A percentile compares a stretch with the other conserved stretches of the same genome.
Conservation (phyloP, 352 stramenopile genomes). For the Phytophthora rubi region DNA sequence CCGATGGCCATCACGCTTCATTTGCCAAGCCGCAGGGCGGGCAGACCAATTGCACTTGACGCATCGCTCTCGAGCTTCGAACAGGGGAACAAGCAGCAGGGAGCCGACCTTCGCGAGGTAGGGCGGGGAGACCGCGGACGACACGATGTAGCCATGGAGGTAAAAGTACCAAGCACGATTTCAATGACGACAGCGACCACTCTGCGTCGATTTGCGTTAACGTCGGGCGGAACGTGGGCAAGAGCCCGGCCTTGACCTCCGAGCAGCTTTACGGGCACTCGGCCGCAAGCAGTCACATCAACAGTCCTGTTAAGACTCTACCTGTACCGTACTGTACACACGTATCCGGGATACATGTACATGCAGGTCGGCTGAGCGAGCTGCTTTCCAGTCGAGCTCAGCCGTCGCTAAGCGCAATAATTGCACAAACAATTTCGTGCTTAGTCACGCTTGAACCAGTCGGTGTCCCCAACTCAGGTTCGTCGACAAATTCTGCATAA, state of each 20-base stretch:
- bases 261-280: background rate
- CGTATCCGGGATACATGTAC: too few relatives aligned
- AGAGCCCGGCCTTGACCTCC: conserved; percentile 11
- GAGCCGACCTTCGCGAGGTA: too few relatives aligned
- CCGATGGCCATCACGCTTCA: conserved; percentile 14
- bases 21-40: background rate
- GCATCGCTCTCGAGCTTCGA: background rate
- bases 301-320: background rate
- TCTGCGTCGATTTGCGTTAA: conserved; percentile 27
- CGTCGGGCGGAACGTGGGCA: conserved; percentile 30
- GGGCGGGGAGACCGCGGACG: conserved; percentile 1
- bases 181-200: conserved; percentile 33
- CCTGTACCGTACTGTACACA: too few relatives aligned
- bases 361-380: too few relatives aligned
- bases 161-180: conserved; percentile 28
- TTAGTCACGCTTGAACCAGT: background rate
- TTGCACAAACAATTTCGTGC: conserved; percentile 7
- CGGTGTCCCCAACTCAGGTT: background rate
- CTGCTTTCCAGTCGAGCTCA: too few relatives aligned
- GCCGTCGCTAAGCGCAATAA: too few relatives aligned
- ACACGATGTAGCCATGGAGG: conserved; percentile 22
- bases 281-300: conserved; percentile 18
- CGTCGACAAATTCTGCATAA: conserved; percentile 14
- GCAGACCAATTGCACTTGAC: background rate
- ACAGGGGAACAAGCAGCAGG: background rate